phyloP scores from a whole-genome alignment of 2,329 filamentous ascomycete species.

The Graphilbum sp. region DNA sequence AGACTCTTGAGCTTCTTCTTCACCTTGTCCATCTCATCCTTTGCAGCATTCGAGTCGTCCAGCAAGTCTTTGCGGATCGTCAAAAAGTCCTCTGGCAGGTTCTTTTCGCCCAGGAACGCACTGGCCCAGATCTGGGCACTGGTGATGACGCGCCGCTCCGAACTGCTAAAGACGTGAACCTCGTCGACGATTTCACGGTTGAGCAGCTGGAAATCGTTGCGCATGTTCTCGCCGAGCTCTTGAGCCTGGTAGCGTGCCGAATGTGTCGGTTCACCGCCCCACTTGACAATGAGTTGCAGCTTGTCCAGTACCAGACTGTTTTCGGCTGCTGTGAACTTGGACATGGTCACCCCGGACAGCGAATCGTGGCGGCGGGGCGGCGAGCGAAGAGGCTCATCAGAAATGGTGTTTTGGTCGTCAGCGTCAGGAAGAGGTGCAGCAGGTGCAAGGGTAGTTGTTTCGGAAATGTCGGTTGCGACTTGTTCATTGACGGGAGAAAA shows the following conservation, averaged over 20 bases:
- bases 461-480: slow-evolving; percentile 12
- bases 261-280: slow-evolving; percentile 96
- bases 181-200: slow-evolving; percentile 86
- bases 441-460: slow-evolving; percentile 8
- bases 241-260: slow-evolving; percentile 92
- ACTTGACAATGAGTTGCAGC: slow-evolving; percentile 93
- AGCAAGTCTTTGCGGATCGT: slow-evolving; percentile 84
- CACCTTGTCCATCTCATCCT: slow-evolving; percentile 98
- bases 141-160: slow-evolving; percentile 82
- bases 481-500: slow-evolving; percentile 20
- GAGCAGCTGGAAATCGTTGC: slow-evolving; percentile 83
- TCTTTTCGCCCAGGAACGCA: slow-evolving; percentile 75
- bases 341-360: slow-evolving; percentile 77
- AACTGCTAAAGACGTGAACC: slow-evolving; percentile 89
- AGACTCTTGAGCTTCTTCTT: slow-evolving; percentile 98
- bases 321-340: slow-evolving; percentile 82
- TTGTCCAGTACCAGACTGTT: slow-evolving; percentile 91
- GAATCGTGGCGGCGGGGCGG: slow-evolving; percentile 60
- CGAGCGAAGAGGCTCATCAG: slow-evolving; percentile 14
- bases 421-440: slow-evolving; percentile 5
- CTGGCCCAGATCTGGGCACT: slow-evolving; percentile 93
- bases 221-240: slow-evolving; percentile 88
- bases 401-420: slow-evolving; percentile 7
- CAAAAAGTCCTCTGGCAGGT: slow-evolving; percentile 73
- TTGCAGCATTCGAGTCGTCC: slow-evolving; percentile 95